Evolutionary conservation across 495 filamentous ascomycete genomes (phyloP).

Genomic region (Tuber indicum): DNA sequence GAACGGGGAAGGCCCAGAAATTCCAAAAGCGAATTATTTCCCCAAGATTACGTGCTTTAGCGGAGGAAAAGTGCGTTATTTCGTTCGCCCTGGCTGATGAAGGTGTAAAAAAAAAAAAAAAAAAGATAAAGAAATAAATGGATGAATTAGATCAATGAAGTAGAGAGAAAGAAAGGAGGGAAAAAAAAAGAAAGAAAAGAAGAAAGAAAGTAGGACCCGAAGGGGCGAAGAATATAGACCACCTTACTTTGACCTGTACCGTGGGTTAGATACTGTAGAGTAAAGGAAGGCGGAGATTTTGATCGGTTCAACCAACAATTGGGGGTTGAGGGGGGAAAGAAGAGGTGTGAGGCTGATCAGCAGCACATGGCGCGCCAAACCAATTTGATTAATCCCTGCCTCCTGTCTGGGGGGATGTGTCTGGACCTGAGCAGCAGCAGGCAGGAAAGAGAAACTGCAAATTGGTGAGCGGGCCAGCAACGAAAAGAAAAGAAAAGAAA

Average conservation of each 20-base stretch:
- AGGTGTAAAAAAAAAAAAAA: not conserved
- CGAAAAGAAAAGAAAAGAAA: not conserved
- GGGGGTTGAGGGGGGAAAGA: not conserved
- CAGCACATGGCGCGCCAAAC: slow-evolving; percentile 5
- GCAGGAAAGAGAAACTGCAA: not conserved
- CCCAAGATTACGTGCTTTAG: not conserved
- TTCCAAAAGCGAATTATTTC: not conserved
- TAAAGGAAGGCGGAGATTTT: not conserved
- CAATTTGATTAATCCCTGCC: slow-evolving; percentile 2
- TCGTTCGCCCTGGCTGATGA: not conserved
- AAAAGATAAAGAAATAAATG: not conserved
- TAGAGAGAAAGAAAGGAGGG: not conserved
- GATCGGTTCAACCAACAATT: not conserved
- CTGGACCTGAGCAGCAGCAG: not conserved
- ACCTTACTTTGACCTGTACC: not conserved
- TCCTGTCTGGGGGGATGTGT: not conserved
- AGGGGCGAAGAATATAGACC: not conserved
- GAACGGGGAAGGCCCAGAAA: not conserved
- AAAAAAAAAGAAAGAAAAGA: not conserved
- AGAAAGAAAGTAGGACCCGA: not conserved
- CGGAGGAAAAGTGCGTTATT: not conserved
- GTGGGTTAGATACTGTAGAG: not conserved
- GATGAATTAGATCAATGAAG: not conserved
- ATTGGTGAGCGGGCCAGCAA: not conserved
- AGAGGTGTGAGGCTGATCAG: slow-evolving; percentile 3